phyloP scores from a whole-genome alignment of 148 eudicot species.

The Fagopyrum homotropicum region DNA sequence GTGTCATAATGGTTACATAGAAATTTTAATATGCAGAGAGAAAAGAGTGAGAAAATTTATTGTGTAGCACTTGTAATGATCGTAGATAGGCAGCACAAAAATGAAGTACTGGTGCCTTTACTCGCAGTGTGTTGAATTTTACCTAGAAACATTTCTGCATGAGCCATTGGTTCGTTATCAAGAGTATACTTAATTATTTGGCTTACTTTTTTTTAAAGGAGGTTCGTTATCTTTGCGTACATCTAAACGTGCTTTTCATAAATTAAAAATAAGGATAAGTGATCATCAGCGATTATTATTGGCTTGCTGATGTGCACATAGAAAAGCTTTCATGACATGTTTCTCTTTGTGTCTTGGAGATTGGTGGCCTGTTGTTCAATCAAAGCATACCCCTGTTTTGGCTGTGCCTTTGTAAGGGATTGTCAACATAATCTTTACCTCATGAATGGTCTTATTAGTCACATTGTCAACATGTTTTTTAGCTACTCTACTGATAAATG shows the following conservation, averaged over 20 bases:
- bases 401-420: background rate
- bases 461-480: too few species aligned
- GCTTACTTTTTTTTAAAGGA: background rate
- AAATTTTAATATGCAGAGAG: background rate
- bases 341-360: background rate
- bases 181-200: background rate
- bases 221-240: too few species aligned
- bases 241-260: too few species aligned
- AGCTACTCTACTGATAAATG: too few species aligned
- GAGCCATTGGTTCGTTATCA: background rate
- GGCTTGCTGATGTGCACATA: background rate
- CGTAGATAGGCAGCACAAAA: background rate
- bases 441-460: too few species aligned
- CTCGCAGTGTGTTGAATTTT: constrained; percentile 7
- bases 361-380: background rate
- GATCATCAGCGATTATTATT: too few species aligned
- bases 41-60: background rate
- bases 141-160: background rate
- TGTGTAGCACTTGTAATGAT: background rate
- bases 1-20: background rate
- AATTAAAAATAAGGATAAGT: too few species aligned
- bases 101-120: background rate
- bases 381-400: too few species aligned
- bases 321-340: background rate
- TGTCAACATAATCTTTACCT: too few species aligned